These are phyloP conservation scores for Acanthamoeba lenticulata DNA, from an alignment of 208 protist genomes.

Conservation along the genomic window DNA sequence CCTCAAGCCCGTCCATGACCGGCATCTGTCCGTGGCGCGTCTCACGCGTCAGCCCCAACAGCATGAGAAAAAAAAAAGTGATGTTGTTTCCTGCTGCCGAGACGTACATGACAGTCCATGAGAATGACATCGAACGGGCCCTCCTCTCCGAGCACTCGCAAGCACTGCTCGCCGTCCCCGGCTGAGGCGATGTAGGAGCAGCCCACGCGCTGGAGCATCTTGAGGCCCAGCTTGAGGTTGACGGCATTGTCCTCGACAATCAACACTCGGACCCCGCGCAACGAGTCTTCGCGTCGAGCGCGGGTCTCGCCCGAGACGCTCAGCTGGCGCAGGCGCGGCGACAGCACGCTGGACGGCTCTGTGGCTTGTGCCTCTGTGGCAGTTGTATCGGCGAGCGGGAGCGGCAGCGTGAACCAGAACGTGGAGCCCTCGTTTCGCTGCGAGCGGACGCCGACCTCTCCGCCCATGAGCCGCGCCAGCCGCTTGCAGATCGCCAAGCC, in stretches of 20 bases:
- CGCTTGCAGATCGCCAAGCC: constrained; percentile 77
- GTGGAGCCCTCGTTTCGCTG: not conserved
- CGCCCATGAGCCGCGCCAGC: constrained; percentile 72
- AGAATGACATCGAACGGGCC: constrained; percentile 66
- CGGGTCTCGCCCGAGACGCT: not conserved
- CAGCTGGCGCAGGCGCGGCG: too few species aligned
- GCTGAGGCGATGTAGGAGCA: constrained; percentile 21
- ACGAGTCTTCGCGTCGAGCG: not conserved
- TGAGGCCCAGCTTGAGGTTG: constrained; percentile 79
- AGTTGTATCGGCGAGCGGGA: not conserved
- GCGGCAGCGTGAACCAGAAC: constrained; percentile 48
- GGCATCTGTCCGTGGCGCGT: constrained; percentile 51
- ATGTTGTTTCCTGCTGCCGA: not conserved
- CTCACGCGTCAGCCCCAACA: not conserved
- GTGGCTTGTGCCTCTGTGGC: too few species aligned
- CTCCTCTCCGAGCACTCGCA: constrained; percentile 61
- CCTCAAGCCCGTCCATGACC: constrained; percentile 66
- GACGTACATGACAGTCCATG: constrained; percentile 6
- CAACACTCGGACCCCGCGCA: constrained; percentile 45
- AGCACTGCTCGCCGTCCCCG: constrained; percentile 74
- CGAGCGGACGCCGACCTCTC: not conserved
- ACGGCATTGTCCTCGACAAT: constrained; percentile 83
- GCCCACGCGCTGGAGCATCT: constrained; percentile 73
- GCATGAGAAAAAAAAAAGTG: too few species aligned
- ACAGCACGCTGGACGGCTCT: too few species aligned